Percentiles rank a stretch among this genome's conserved stretches.
These are phyloP conservation scores for Glycine tomentella DNA, from an alignment of 306 rosid genomes.

Conservation along the genomic window DNA sequence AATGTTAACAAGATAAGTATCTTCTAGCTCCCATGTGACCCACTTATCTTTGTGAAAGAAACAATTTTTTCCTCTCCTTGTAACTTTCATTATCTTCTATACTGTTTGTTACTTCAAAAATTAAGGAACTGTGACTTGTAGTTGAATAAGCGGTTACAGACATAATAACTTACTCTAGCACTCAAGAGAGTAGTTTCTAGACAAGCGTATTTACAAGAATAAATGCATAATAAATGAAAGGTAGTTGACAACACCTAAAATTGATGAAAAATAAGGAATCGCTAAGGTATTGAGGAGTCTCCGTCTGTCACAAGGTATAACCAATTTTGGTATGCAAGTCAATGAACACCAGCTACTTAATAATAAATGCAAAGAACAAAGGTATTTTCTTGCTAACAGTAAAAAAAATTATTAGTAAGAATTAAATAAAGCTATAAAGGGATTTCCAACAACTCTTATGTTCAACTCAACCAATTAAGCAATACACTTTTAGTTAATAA, in stretches of 20 bases:
- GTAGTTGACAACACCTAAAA: slow-evolving; percentile 13
- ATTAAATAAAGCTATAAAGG: too few relatives aligned
- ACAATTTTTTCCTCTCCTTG: background rate
- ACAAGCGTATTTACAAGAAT: slow-evolving; percentile 28
- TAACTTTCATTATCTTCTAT: slow-evolving; percentile 1
- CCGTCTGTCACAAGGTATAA: background rate
- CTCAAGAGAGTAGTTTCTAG: background rate
- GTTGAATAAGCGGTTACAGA: background rate
- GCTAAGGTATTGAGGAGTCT: too few relatives aligned
- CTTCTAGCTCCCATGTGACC: slow-evolving; percentile 42
- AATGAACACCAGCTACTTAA: background rate
- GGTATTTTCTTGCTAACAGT: too few relatives aligned
- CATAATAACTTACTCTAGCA: background rate
- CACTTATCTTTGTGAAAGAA: slow-evolving; percentile 31
- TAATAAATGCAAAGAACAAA: too few relatives aligned
- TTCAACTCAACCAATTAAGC: too few relatives aligned
- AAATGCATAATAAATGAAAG: slow-evolving; percentile 28
- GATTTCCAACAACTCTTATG: too few relatives aligned
- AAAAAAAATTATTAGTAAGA: too few relatives aligned
- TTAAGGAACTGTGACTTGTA: slow-evolving; percentile 17
- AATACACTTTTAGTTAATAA: too few relatives aligned
- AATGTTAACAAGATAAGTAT: slow-evolving; percentile 49
- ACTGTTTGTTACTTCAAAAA: background rate
- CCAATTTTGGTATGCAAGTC: slow-evolving; percentile 22
- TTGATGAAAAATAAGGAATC: slow-evolving; percentile 25